phyloP scores from a whole-genome alignment of 2,329 filamentous ascomycete genomes.

The Juglanconis juglandina region DNA sequence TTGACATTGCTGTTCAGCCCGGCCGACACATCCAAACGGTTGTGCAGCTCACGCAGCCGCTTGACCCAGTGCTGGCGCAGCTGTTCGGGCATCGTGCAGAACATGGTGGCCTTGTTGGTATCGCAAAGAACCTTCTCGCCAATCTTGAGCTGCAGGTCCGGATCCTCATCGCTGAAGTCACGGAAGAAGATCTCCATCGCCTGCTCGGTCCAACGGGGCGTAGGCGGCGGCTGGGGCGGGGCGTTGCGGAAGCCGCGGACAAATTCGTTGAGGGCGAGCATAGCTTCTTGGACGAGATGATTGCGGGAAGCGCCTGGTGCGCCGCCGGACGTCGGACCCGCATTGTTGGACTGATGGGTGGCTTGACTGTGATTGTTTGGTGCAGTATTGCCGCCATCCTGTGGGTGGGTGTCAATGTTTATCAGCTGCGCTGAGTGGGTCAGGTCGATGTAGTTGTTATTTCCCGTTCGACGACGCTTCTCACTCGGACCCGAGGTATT shows the following conservation, averaged over 20 bases:
- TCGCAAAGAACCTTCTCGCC: conserved; percentile 57
- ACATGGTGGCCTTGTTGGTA: conserved; percentile 58
- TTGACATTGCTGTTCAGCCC: conserved; percentile 8
- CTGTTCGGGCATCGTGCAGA: conserved; percentile 56
- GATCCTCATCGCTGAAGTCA: conserved; percentile 55
- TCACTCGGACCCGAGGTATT: conserved; percentile 20
- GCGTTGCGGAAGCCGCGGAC: conserved; percentile 32
- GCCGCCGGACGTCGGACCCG: conserved; percentile 4
- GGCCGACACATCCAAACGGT: conserved; percentile 23
- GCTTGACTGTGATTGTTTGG: not conserved
- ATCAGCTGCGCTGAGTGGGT: conserved; percentile 16
- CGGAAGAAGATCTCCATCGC: conserved; percentile 58
- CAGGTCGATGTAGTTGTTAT: conserved; percentile 19
- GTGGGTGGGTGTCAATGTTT: conserved; percentile 8
- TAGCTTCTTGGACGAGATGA: conserved; percentile 20
- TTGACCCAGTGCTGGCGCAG: conserved; percentile 56
- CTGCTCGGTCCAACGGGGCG: conserved; percentile 52
- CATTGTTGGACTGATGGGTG: not conserved
- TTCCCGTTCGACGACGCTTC: conserved; percentile 34
- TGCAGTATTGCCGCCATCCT: conserved; percentile 1
- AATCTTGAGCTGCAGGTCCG: conserved; percentile 57
- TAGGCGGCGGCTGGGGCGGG: conserved; percentile 33
- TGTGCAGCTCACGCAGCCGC: conserved; percentile 46
- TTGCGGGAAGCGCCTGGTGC: conserved; percentile 23
- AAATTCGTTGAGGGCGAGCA: conserved; percentile 24